These are phyloP conservation scores for Fusarium neocosmosporiellum DNA, from an alignment of 2,329 filamentous ascomycete genomes.

Conservation along the genomic window DNA sequence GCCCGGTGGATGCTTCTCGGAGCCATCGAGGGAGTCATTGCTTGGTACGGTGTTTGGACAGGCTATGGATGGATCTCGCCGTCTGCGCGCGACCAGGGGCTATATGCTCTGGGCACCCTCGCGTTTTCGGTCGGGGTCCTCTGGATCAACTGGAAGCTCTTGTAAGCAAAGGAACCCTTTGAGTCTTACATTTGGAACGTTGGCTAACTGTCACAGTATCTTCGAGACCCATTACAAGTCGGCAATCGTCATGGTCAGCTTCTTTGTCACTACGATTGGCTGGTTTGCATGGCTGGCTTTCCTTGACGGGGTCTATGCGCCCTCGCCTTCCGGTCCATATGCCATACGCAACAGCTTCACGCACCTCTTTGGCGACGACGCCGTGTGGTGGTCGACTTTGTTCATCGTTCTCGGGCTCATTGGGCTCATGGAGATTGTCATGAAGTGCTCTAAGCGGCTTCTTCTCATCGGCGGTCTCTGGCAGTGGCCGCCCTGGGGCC, in stretches of 20 bases:
- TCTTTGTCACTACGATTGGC: slow-evolving; percentile 70
- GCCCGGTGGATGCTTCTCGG: slow-evolving; percentile 82
- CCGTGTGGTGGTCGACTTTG: slow-evolving; percentile 79
- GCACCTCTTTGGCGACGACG: slow-evolving; percentile 72
- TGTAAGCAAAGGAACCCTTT: slow-evolving; percentile 65
- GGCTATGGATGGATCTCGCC: slow-evolving; percentile 61
- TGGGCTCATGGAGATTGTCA: slow-evolving; percentile 72
- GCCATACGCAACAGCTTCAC: slow-evolving; percentile 76
- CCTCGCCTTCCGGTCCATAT: slow-evolving; percentile 64
- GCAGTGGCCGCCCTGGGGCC: slow-evolving; percentile 58
- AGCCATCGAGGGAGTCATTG: slow-evolving; percentile 76
- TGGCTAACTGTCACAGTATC: slow-evolving; percentile 56
- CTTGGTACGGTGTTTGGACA: slow-evolving; percentile 74
- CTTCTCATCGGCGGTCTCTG: slow-evolving; percentile 60
- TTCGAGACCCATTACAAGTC: slow-evolving; percentile 84
- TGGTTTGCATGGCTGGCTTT: slow-evolving; percentile 83
- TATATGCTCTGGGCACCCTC: slow-evolving; percentile 80
- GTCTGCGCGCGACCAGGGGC: slow-evolving; percentile 70
- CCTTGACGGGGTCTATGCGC: slow-evolving; percentile 71
- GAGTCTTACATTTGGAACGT: neutral
- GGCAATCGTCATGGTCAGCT: slow-evolving; percentile 67
- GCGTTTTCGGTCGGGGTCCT: slow-evolving; percentile 77
- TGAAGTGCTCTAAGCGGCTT: slow-evolving; percentile 61
- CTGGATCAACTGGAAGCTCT: slow-evolving; percentile 80
- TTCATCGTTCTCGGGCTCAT: slow-evolving; percentile 71